Evolutionary conservation across 352 stramenopile genomes (phyloP), one percentile per base, ranked within the genome.

Genomic region (Bremia lactucae): DNA sequence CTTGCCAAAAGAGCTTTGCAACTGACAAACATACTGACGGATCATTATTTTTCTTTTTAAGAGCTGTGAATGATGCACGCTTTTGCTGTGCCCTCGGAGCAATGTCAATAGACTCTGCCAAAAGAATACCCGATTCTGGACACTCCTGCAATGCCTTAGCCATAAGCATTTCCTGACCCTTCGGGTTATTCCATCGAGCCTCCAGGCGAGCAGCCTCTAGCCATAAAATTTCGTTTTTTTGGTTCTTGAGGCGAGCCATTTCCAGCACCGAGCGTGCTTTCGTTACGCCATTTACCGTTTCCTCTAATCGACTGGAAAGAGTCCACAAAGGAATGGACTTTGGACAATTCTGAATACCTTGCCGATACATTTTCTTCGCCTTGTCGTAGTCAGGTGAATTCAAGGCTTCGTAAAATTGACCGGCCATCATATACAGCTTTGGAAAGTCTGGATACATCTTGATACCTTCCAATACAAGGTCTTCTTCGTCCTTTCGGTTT

Each of bases 381-480:
- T 69, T 66, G 2, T 86, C 74, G 23, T 73, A 78, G 15, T 80
- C 52, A 7, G 71, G 62, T 4, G 65, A 57, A 16, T 77, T 58
- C 24, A 67, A 42, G 2, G 58, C 41, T 54, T 94, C 75, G 40
- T 94, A 92, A 22, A 85, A 94, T 59, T 98, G 94, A 1, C 92
- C 95, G 15, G 88, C 91, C 93, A 99, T 98, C 92, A 98, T 98
- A 63, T 98, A 96, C 3, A 98, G 59, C 63, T 98, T 98, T 2
- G 83, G 60, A 51, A 95, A 97, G 13, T 86, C 80, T 2, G 90
- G 78, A 50, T 95, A 98, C 35, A 86, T 68, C 22, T 67, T 42
- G 6, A 98, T 72, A 4, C 84, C 95, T 61, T 97, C 83, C 20
- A 93, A 59, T 14, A 98, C 66, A 2, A 98, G 68, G 11, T 83